A percentile compares a stretch with the other conserved stretches of the same genome.
phyloP scores from a whole-genome alignment of 2,329 filamentous ascomycete species.

The Hypoxylon sp. region DNA sequence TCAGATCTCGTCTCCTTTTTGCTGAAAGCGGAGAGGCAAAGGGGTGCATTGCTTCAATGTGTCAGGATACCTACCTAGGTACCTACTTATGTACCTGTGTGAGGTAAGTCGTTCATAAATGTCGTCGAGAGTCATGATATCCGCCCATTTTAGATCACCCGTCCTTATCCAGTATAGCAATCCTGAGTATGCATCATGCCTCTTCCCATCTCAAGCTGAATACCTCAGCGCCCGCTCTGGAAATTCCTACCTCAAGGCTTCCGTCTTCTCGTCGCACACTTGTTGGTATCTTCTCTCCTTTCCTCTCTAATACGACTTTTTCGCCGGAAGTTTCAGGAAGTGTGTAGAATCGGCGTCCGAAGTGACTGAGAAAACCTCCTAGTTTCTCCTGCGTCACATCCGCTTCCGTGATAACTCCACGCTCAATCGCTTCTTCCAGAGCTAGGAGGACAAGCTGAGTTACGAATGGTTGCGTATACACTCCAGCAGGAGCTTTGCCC shows the following conservation, averaged over 20 bases:
- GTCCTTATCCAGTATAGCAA: too few relatives aligned
- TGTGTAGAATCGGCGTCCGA: slow-evolving; percentile 64
- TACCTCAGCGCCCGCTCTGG: slow-evolving; percentile 52
- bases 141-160: too few relatives aligned
- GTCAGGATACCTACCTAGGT: too few relatives aligned
- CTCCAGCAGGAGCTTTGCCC: slow-evolving; percentile 68
- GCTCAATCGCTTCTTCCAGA: slow-evolving; percentile 68
- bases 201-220: slow-evolving; percentile 54
- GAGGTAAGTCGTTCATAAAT: too few relatives aligned
- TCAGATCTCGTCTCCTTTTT: too few relatives aligned
- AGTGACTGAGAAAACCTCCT: slow-evolving; percentile 61
- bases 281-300: slow-evolving; percentile 54
- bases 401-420: slow-evolving; percentile 58
- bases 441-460: slow-evolving; percentile 68
- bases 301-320: slow-evolving; percentile 65
- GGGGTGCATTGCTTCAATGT: too few relatives aligned
- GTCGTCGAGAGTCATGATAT: too few relatives aligned
- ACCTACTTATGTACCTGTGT: too few relatives aligned
- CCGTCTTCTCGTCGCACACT: slow-evolving; percentile 52
- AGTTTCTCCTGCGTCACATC: slow-evolving; percentile 65
- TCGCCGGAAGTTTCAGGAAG: slow-evolving; percentile 59
- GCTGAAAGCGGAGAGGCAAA: too few relatives aligned
- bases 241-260: slow-evolving; percentile 54
- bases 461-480: slow-evolving; percentile 73
- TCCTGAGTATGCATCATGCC: too few relatives aligned